These are phyloP conservation scores for Talaromyces atroroseus DNA, from an alignment of 2,329 filamentous ascomycete species.

Conservation along the genomic window DNA sequence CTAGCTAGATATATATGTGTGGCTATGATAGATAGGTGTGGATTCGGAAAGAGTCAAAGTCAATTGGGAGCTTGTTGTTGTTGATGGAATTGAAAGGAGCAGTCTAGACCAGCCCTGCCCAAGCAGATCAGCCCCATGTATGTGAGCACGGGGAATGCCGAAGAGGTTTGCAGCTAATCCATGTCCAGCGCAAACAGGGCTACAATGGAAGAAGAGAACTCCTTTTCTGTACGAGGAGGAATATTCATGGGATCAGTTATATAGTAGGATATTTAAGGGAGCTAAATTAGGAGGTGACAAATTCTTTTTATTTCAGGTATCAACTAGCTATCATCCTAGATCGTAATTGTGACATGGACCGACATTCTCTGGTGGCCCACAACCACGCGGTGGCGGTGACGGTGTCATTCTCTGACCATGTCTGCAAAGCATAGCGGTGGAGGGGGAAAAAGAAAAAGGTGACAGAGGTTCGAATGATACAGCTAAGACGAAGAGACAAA, in stretches of 20 bases:
- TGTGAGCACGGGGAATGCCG: slow-evolving; percentile 9
- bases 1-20: not conserved
- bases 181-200: not conserved
- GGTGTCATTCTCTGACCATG: not conserved
- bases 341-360: not conserved
- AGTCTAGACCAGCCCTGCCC: slow-evolving; percentile 7
- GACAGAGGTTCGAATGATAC: not conserved
- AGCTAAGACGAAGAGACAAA: not conserved
- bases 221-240: not conserved
- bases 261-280: not conserved
- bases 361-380: slow-evolving; percentile 1
- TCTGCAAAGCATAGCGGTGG: not conserved
- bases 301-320: not conserved
- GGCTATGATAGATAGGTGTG: not conserved
- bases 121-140: slow-evolving; percentile 9
- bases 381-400: slow-evolving; percentile 5
- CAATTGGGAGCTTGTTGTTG: slow-evolving; percentile 8
- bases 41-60: not conserved
- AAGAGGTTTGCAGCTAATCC: slow-evolving; percentile 7
- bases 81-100: slow-evolving; percentile 1
- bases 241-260: not conserved
- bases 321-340: not conserved
- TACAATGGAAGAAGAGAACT: not conserved
- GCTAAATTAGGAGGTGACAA: not conserved
- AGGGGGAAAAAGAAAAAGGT: not conserved